Conservation (phyloP, 1,284 basidiomycete genomes). For the Takashimella tepidaria region DNA sequence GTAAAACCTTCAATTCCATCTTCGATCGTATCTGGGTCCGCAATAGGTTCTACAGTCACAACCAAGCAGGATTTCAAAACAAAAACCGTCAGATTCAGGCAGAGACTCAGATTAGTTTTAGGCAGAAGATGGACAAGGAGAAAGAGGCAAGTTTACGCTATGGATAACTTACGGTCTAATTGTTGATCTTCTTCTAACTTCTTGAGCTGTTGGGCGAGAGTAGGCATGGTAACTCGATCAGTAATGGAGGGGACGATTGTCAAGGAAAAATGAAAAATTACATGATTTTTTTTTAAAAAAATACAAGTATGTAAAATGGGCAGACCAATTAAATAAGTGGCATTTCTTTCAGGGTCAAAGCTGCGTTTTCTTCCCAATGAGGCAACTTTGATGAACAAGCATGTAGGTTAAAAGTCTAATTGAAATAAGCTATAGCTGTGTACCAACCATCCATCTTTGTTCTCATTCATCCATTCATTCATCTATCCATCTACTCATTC, state of each 20-base stretch:
- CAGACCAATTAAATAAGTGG: not conserved
- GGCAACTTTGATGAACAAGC: not conserved
- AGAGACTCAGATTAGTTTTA: too few species aligned
- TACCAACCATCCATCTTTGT: not conserved
- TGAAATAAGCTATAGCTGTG: not conserved
- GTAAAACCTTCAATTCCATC: not conserved
- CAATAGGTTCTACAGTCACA: conserved; percentile 19
- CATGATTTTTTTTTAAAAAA: too few species aligned
- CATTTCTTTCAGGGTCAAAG: too few species aligned
- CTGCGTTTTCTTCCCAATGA: too few species aligned
- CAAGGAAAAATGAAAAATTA: too few species aligned
- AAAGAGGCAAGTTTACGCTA: too few species aligned
- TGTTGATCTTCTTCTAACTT: conserved; percentile 67
- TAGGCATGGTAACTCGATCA: conserved; percentile 10
- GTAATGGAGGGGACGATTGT: too few species aligned
- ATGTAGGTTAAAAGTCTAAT: not conserved
- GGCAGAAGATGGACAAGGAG: too few species aligned
- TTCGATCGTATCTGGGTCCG: conserved; percentile 8
- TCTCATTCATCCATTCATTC: not conserved
- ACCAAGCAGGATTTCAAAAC: too few species aligned
- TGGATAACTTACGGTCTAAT: conserved; percentile 22
- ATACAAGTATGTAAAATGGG: conserved; percentile 3
- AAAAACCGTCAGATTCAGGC: too few species aligned
- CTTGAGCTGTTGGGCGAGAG: conserved; percentile 75
- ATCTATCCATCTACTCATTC: not conserved